Percentiles rank a stretch among this genome's conserved stretches.
Conservation (phyloP, 2,329 filamentous ascomycete genomes). For the Colletotrichum coccodes region DNA sequence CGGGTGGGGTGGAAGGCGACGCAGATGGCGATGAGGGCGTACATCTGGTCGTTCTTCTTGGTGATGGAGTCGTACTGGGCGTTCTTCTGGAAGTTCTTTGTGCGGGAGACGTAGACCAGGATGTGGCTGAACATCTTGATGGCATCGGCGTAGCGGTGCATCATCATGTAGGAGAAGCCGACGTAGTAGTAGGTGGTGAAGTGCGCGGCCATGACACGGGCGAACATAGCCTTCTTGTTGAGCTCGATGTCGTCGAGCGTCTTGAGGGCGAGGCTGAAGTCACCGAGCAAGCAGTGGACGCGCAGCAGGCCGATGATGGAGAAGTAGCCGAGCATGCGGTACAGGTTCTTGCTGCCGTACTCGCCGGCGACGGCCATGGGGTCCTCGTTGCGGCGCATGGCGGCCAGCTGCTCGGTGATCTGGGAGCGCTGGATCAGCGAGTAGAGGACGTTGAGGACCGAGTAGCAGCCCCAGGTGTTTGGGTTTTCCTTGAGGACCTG, state of each 20-base stretch:
- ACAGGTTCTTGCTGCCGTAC: slow-evolving; percentile 92
- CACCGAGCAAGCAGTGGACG: slow-evolving; percentile 94
- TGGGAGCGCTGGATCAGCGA: slow-evolving; percentile 98
- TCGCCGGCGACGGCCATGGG: slow-evolving; percentile 88
- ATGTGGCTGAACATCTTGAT: slow-evolving; percentile 99
- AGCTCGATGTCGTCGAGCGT: slow-evolving; percentile 99
- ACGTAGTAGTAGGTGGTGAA: slow-evolving; percentile 99
- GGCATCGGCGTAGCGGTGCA: slow-evolving; percentile 98
- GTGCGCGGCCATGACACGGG: slow-evolving; percentile 98
- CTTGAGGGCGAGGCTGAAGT: slow-evolving; percentile 98
- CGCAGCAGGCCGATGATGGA: slow-evolving; percentile 97
- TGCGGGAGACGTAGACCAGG: slow-evolving; percentile 96
- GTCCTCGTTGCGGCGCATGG: slow-evolving; percentile 95
- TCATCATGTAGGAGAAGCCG: slow-evolving; percentile 99
- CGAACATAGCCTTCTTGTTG: slow-evolving; percentile 99
- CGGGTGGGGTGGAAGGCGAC: slow-evolving; percentile 97
- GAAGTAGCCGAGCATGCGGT: slow-evolving; percentile 99
- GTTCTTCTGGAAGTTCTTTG: slow-evolving; percentile 99
- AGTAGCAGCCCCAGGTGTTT: slow-evolving; percentile 99
- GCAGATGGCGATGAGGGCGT: slow-evolving; percentile 97
- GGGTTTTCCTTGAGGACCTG: slow-evolving; percentile 93
- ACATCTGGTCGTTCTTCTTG: slow-evolving; percentile 99
- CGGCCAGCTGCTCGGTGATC: slow-evolving; percentile 96
- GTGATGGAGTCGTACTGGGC: slow-evolving; percentile 97
- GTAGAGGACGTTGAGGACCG: slow-evolving; percentile 98